Conservation (phyloP, 1,284 basidiomycete species). For the Ganoderma sinense region DNA sequence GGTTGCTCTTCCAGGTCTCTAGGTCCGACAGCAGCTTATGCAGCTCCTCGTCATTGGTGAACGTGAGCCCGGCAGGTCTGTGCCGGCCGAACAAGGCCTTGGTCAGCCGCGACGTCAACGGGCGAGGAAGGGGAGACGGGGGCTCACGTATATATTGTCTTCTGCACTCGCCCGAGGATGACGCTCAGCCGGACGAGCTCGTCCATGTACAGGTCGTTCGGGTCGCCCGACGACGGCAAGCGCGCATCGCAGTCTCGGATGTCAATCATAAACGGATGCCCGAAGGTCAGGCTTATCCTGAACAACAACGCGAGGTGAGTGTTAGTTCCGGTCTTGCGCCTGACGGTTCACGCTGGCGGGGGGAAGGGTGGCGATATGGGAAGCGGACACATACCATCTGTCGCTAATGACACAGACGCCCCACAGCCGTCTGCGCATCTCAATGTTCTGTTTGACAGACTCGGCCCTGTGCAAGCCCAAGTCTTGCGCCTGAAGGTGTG, state of each 20-base stretch:
- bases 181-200: constrained; percentile 90
- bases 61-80: constrained; percentile 86
- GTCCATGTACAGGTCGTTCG: constrained; percentile 78
- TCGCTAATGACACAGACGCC: constrained; percentile 91
- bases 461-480: constrained; percentile 90
- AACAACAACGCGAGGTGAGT: constrained; percentile 19
- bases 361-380: constrained; percentile 8
- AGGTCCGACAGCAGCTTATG: constrained; percentile 76
- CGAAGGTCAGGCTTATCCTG: constrained; percentile 82
- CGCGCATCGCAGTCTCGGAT: constrained; percentile 93
- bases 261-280: constrained; percentile 92
- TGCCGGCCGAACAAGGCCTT: constrained; percentile 26
- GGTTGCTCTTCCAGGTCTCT: constrained; percentile 76
- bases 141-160: constrained; percentile 86
- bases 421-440: constrained; percentile 88
- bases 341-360: background rate
- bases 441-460: constrained; percentile 80
- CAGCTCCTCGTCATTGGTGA: constrained; percentile 83
- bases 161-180: constrained; percentile 86
- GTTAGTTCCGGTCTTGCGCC: constrained; percentile 10
- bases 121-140: constrained; percentile 10
- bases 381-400: constrained; percentile 70
- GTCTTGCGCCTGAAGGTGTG: constrained; percentile 79
- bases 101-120: constrained; percentile 19
- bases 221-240: constrained; percentile 80